Base-by-base conservation (phyloP, 1,284 basidiomycete genomes). In the Mycena sp. region DNA sequence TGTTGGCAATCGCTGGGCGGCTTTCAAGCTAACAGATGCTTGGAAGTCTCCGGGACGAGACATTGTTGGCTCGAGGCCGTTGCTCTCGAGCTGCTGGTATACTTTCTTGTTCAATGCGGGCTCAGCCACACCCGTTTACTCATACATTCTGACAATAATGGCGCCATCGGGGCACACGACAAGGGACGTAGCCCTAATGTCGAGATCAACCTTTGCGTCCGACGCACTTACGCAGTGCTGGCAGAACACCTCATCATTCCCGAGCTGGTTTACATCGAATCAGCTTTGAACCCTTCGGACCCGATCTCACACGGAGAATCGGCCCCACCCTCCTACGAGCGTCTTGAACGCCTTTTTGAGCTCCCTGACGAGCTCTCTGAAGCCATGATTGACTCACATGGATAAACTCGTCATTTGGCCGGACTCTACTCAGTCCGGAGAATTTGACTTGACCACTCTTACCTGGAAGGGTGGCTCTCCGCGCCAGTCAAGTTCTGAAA, bases 1-100 rank as follows among this genome's bases (percentile, higher is more conserved):
- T 9, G 43, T 71, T 26, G 51, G 58, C 14, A 43, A 38, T 14
- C 17, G 53, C 1, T 71, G 63, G 57, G 49, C 23, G 1, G 58
- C 63, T 2, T 72, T 72, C 67, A 16, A 26, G 0, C 54, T 67
- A 5, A 2, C 12, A 5, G 6, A 19, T 0, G 53, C 58, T 3
- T 74, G 73, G 71, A 68, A 69, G 19, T 16, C 26, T 0, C 19
- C 28, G 2, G 69, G 66, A 1, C 23, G 53, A 2, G 68, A 81
- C 57, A 74, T 73, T 71, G 71, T 14, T 75, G 72, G 71, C 71
- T 71, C 6, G n/a, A n/a, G n/a, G n/a, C n/a, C n/a, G n/a, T n/a
- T n/a, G n/a, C n/a, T n/a, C n/a, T n/a, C n/a, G n/a, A 73, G 51
- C 43, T 73, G 0, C 58, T 60, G 1, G 28, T 69, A 4, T 16